Percentiles rank a stretch among this genome's conserved stretches.
Conservation (phyloP, 2,329 filamentous ascomycete genomes). For the Ophiostoma australiae region DNA sequence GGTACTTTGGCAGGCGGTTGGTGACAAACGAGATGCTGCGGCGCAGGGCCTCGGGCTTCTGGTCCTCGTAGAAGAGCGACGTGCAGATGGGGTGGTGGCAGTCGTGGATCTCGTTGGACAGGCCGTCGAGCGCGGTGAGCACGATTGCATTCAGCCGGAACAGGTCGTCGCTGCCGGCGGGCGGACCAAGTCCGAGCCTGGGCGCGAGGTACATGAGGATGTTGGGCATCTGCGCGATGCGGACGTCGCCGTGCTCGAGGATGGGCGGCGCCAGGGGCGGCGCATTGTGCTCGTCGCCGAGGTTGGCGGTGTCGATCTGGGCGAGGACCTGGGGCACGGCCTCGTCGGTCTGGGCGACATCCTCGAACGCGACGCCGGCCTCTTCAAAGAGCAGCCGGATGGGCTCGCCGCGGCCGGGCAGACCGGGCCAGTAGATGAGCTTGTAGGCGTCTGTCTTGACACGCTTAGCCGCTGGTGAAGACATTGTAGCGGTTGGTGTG, state of each 20-base stretch:
- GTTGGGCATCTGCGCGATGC: constrained; percentile 65
- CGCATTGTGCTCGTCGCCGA: constrained; percentile 47
- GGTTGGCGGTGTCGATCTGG: constrained; percentile 42
- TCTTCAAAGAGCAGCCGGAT: constrained; percentile 70
- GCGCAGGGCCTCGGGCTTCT: constrained; percentile 61
- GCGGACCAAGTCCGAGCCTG: constrained; percentile 52
- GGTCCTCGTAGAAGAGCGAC: constrained; percentile 65
- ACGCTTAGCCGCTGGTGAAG: constrained; percentile 32
- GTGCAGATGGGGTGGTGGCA: constrained; percentile 66
- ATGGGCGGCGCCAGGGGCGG: constrained; percentile 64
- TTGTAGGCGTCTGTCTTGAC: constrained; percentile 45
- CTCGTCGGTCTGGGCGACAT: constrained; percentile 48
- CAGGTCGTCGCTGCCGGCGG: constrained; percentile 38
- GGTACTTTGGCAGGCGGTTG: constrained; percentile 64
- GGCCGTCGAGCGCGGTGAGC: constrained; percentile 64
- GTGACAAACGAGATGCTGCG: constrained; percentile 54
- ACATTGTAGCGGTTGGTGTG: not conserved
- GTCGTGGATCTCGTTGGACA: constrained; percentile 69
- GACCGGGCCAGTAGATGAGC: constrained; percentile 65
- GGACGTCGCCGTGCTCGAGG: constrained; percentile 56
- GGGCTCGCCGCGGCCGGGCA: constrained; percentile 71
- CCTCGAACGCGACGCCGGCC: constrained; percentile 58
- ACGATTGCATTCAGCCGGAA: constrained; percentile 57
- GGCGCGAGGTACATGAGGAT: constrained; percentile 67
- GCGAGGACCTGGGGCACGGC: constrained; percentile 49